Conservation (phyloP, 176 grass and related monocot species). For the Oryza meridionalis region DNA sequence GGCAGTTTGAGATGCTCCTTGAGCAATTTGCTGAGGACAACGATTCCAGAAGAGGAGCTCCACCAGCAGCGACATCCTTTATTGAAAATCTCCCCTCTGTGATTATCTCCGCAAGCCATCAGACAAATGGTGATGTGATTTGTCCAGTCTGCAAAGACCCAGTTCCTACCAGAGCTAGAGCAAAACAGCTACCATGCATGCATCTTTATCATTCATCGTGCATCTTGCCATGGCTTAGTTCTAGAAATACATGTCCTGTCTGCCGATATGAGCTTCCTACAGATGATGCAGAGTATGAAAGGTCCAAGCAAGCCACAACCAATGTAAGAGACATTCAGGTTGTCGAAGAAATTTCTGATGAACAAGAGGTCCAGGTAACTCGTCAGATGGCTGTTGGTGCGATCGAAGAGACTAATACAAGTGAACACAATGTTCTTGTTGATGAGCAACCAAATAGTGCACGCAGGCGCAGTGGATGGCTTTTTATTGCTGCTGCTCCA, state of each 20-base stretch:
- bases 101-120: slow-evolving; percentile 57
- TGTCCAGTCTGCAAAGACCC: slow-evolving; percentile 90
- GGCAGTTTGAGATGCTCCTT: slow-evolving; percentile 71
- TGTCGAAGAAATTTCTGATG: slow-evolving; percentile 52
- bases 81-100: slow-evolving; percentile 60
- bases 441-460: slow-evolving; percentile 46
- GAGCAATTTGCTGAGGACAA: slow-evolving; percentile 77
- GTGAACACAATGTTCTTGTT: slow-evolving; percentile 17
- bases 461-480: slow-evolving; percentile 45
- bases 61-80: slow-evolving; percentile 62
- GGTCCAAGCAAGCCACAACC: slow-evolving; percentile 47
- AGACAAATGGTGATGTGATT: slow-evolving; percentile 57
- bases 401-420: slow-evolving; percentile 27
- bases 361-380: slow-evolving; percentile 43
- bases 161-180: slow-evolving; percentile 50
- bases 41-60: slow-evolving; percentile 69
- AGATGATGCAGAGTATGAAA: slow-evolving; percentile 74
- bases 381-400: slow-evolving; percentile 20
- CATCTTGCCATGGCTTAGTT: slow-evolving; percentile 81
- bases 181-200: slow-evolving; percentile 73
- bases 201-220: slow-evolving; percentile 84
- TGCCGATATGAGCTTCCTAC: slow-evolving; percentile 85
- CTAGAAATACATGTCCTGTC: slow-evolving; percentile 89
- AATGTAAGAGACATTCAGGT: slow-evolving; percentile 35
- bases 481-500: slow-evolving; percentile 66